phyloP scores from a whole-genome alignment of 2,329 filamentous ascomycete genomes.

The Incumbomyces delicatus region DNA sequence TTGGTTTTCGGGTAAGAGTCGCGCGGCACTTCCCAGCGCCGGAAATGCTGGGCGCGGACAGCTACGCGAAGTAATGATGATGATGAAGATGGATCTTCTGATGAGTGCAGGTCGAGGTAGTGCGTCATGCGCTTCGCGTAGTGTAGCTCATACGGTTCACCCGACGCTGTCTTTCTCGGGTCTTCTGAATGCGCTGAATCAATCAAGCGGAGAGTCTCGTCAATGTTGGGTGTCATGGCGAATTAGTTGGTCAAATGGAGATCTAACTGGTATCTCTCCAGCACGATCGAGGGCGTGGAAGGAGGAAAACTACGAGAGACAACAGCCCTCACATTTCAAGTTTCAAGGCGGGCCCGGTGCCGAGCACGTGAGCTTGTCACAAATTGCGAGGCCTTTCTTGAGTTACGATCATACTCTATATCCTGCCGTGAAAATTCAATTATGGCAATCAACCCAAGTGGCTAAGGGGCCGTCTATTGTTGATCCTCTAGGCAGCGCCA shows the following conservation, averaged over 20 bases:
- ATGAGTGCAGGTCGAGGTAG: conserved; percentile 55
- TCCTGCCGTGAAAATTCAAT: too few relatives aligned
- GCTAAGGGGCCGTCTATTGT: too few relatives aligned
- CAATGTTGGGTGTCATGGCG: conserved; percentile 19
- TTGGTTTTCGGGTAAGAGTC: conserved; percentile 63
- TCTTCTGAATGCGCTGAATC: conserved; percentile 63
- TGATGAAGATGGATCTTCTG: too few relatives aligned
- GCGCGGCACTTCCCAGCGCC: conserved; percentile 74
- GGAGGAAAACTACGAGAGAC: too few relatives aligned
- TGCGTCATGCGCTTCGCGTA: conserved; percentile 71
- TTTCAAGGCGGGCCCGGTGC: background rate
- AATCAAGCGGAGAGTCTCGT: conserved; percentile 54
- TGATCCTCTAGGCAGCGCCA: background rate
- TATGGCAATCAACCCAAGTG: too few relatives aligned
- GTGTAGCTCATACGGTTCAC: conserved; percentile 64
- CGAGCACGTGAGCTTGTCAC: background rate
- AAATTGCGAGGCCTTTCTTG: too few relatives aligned
- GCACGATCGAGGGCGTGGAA: too few relatives aligned
- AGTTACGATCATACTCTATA: too few relatives aligned
- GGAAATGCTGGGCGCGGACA: conserved; percentile 75
- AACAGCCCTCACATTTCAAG: too few relatives aligned
- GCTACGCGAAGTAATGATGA: conserved; percentile 62
- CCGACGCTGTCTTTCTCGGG: conserved; percentile 46
- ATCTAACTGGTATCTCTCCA: too few relatives aligned
- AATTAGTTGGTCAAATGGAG: too few relatives aligned